Conservation (phyloP, 2,329 filamentous ascomycete species). For the Cytospora mali region DNA sequence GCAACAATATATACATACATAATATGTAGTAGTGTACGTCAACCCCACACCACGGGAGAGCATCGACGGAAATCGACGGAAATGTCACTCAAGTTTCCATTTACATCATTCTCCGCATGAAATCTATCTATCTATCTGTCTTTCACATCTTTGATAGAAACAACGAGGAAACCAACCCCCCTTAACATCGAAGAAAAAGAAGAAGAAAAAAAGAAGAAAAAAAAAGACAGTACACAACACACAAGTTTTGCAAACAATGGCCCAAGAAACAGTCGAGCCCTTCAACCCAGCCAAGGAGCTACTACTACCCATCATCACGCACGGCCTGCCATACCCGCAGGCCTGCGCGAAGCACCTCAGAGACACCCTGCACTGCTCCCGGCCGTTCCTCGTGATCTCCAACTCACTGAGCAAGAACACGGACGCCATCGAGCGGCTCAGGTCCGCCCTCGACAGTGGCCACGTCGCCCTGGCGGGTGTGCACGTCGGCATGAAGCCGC, state of each 20-base stretch:
- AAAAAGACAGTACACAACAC: too few species aligned
- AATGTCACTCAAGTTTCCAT: too few species aligned
- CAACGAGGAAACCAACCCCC: too few species aligned
- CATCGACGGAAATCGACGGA: too few species aligned
- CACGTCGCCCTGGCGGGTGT: slow-evolving; percentile 22
- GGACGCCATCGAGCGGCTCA: slow-evolving; percentile 29
- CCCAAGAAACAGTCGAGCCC: slow-evolving; percentile 23
- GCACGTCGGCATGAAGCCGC: slow-evolving; percentile 28
- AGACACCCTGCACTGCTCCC: slow-evolving; percentile 22
- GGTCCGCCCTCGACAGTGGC: slow-evolving; percentile 12
- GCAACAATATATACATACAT: too few species aligned
- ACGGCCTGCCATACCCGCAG: slow-evolving; percentile 28
- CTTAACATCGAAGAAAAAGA: too few species aligned
- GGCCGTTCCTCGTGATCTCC: slow-evolving; percentile 30
- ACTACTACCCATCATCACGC: slow-evolving; percentile 27
- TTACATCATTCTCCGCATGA: too few species aligned
- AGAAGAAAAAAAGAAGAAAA: neutral
- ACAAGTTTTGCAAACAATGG: slow-evolving; percentile 15
- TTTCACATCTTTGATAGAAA: too few species aligned
- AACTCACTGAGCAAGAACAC: slow-evolving; percentile 29
- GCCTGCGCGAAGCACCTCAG: slow-evolving; percentile 27
- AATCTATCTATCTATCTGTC: too few species aligned
- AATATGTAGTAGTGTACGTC: too few species aligned
- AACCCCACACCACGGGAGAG: too few species aligned
- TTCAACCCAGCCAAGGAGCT: slow-evolving; percentile 23